Evolutionary conservation across 176 grass and related monocot species (phyloP), one percentile per base, ranked within the genome.

Genomic region (Cenchrus fungigraminus): DNA sequence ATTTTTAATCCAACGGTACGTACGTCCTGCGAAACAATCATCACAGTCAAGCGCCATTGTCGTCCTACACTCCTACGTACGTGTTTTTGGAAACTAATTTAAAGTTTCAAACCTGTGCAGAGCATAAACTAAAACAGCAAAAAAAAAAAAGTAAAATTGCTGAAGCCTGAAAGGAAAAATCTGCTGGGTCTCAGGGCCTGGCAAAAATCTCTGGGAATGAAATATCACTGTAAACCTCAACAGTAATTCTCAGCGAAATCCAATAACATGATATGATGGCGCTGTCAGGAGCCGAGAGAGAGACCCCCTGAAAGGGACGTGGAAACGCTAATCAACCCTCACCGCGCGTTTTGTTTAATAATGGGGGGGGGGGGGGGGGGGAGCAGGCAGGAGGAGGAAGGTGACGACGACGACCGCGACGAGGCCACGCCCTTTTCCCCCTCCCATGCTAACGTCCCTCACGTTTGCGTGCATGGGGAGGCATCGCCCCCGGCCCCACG

Each of bases 381-480:
- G 72, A 44, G 40, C 19, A 77, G 80, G 58, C 59, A 40, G 68
- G 56, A 81, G 54, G 69, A 68, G 64, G 60, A 43, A 54, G 91
- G 79, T 84, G 89, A 88, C 82, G 89, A 90, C 64, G 76, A 66
- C 43, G 46, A 17, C 79, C 4, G 53, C 70, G 25, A 73, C 71
- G 83, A 88, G 64, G 43, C 73, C 17, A 43, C 34, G 60, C 68
- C 0, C 20, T n/a, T 8, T 58, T 5, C n/a, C 68, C 46, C 15
- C 25, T 47, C 2, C 62, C 84, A 74, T 88, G 56, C 67, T 88
- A 66, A 79, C 63, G 74, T 84, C 68, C 57, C 63, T 22, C 56
- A 15, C 37, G 84, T 62, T 97, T 84, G 92, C 92, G 94, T 97
- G 92, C 94, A 92, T 94, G 94, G 92, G 82, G 71, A 94, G 73